These are phyloP conservation scores for Acmispon strigosus DNA, from an alignment of 306 rosid genomes.

Conservation along the genomic window DNA sequence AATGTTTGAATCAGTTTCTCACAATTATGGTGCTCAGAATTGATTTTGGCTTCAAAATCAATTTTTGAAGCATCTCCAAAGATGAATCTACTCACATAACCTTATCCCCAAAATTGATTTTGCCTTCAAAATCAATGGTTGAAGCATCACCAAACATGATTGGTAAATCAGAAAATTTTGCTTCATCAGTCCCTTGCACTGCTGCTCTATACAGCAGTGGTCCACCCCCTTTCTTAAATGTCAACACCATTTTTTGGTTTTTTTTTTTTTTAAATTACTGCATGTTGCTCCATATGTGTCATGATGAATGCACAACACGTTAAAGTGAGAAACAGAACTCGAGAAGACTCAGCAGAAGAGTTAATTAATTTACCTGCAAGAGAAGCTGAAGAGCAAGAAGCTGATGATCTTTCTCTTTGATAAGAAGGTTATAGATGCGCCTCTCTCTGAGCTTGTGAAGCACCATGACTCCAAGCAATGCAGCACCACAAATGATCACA, in stretches of 20 bases:
- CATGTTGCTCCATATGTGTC: conserved; percentile 28
- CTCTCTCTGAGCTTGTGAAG: conserved; percentile 79
- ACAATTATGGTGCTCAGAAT: no score
- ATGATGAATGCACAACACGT: conserved; percentile 14
- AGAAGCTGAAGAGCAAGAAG: conserved; percentile 60
- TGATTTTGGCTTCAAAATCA: no score
- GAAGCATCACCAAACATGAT: background rate
- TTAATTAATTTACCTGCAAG: conserved; percentile 40
- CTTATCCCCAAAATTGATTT: no score
- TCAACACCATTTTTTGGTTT: background rate
- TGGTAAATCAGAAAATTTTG: background rate
- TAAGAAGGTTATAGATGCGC: conserved; percentile 63
- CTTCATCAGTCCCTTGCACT: background rate
- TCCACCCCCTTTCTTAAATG: no score
- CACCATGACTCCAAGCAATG: conserved; percentile 73
- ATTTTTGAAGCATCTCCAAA: no score
- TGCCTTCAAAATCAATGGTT: no score
- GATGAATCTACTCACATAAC: no score
- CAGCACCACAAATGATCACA: conserved; percentile 67
- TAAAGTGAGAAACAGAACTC: background rate
- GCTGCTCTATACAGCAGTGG: no score
- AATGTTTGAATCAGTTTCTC: no score
- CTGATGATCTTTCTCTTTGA: conserved; percentile 53
- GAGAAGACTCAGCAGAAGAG: background rate
- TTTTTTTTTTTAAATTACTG: no score